phyloP scores from a whole-genome alignment of 805 yeast genomes.

The Komagataella pastoris region DNA sequence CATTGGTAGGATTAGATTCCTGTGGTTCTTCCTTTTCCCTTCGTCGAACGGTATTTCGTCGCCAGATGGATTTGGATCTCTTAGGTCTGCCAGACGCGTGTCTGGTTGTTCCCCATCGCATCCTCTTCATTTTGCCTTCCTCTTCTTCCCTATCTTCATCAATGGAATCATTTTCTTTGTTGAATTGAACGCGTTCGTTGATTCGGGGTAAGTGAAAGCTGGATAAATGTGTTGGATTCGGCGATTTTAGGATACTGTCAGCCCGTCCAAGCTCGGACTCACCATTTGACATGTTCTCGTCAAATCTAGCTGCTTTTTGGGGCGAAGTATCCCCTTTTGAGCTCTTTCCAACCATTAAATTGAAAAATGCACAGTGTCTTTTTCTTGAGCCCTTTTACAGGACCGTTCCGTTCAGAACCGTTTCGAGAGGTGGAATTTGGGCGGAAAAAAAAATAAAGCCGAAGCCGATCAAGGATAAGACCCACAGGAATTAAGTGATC shows the following conservation, averaged over 20 bases:
- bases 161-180: not conserved
- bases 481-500: not conserved
- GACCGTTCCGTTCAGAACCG: not conserved
- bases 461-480: not conserved
- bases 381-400: not conserved
- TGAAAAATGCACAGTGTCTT: not conserved
- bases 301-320: not conserved
- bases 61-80: slow-evolving; percentile 9
- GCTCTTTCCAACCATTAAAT: not conserved
- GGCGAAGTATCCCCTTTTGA: not conserved
- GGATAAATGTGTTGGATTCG: not conserved
- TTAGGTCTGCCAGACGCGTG: slow-evolving; percentile 38
- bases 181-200: not conserved
- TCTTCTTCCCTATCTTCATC: not conserved
- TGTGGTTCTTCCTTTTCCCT: slow-evolving; percentile 1
- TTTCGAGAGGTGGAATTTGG: not conserved
- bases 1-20: slow-evolving; percentile 3
- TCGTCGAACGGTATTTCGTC: slow-evolving; percentile 2
- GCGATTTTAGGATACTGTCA: not conserved
- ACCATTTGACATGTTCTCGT: not conserved
- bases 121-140: slow-evolving; percentile 40
- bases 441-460: not conserved
- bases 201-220: not conserved
- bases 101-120: slow-evolving; percentile 88
- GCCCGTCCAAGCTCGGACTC: not conserved